A percentile compares a stretch with the other conserved stretches of the same genome.
Evolutionary conservation across 2,329 filamentous ascomycete species (phyloP).

Genomic region (Plenodomus biglobosus): DNA sequence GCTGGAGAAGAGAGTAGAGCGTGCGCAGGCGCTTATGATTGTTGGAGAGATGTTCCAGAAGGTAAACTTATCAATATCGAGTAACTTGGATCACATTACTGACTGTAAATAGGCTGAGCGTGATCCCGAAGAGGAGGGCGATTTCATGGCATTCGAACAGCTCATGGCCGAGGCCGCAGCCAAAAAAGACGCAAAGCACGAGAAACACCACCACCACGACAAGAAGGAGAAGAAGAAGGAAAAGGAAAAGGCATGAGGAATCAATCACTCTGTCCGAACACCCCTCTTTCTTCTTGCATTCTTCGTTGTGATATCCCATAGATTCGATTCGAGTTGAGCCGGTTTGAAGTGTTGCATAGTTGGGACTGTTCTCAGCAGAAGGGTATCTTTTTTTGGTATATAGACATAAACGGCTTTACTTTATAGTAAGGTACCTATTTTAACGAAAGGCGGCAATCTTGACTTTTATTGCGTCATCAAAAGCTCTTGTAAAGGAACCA

Average conservation of each 20-base stretch:
- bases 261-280: neutral
- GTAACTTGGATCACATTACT: neutral
- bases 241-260: conserved; percentile 26
- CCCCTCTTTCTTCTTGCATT: conserved; percentile 2
- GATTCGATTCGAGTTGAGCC: conserved; percentile 16
- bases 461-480: too few relatives aligned
- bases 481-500: too few relatives aligned
- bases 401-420: too few relatives aligned
- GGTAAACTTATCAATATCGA: conserved; percentile 55
- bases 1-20: conserved; percentile 81
- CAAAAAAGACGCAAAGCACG: conserved; percentile 84
- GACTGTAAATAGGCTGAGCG: conserved; percentile 67
- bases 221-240: conserved; percentile 37
- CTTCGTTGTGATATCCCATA: conserved; percentile 35
- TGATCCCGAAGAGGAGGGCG: conserved; percentile 92
- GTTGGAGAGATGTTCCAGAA: conserved; percentile 87
- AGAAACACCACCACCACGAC: conserved; percentile 62
- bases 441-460: too few relatives aligned
- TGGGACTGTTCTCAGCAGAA: too few relatives aligned
- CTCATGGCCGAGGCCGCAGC: conserved; percentile 94
- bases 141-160: conserved; percentile 98
- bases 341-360: neutral
- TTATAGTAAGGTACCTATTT: too few relatives aligned
- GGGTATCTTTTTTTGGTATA: too few relatives aligned
- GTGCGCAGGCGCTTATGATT: conserved; percentile 85